Base-by-base conservation (phyloP, 345 rosid genomes). In the Syzygium aromaticum region DNA sequence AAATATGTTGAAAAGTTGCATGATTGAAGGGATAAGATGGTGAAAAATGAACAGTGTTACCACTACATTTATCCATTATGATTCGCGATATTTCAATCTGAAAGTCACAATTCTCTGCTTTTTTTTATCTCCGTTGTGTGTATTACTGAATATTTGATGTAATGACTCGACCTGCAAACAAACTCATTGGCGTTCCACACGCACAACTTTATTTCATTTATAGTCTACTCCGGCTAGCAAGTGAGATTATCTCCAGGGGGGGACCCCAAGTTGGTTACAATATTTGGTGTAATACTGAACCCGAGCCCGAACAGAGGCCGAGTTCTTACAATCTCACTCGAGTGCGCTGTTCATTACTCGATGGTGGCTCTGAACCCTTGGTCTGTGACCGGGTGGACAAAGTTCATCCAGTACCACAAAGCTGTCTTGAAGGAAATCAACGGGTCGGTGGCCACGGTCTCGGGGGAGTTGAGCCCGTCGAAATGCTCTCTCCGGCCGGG, bases 311-410 rank as follows among this genome's bases (percentile, higher is more conserved):
- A 95, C 93, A 0, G 93, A 30, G 10, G 87, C 92, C 4, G 90
- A 5, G 51, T 91, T 93, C 11, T 90, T 91, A 0, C 93, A 94
- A 19, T 91, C 77, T 54, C 96, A 93, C 27, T 93, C 94, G 12
- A 90, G 51, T 19, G 84, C 87, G 2, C 96, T 90, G 86, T 95
- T 94, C 27, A 94, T 94, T 84, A 93, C 96, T 5, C 93, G 83
- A 93, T 94, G 40, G 95, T 94, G 73, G 94, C 93, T 9, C 96
- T 91, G 52, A 94, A 94, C 10, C 96, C 98, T 88, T 94, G 93
- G 85, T 86, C 52, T 3, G 92, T 38, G 3, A 92, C 92, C 0
- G 94, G 89, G 10, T 91, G 95, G n/a, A 93, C 91, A 51, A 56
- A 85, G 30, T 87, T 90, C 91, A 91, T 94, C 97, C 96, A 94